phyloP scores from a whole-genome alignment of 192 early-diverging fungal species.

The Coemansia sp. region DNA sequence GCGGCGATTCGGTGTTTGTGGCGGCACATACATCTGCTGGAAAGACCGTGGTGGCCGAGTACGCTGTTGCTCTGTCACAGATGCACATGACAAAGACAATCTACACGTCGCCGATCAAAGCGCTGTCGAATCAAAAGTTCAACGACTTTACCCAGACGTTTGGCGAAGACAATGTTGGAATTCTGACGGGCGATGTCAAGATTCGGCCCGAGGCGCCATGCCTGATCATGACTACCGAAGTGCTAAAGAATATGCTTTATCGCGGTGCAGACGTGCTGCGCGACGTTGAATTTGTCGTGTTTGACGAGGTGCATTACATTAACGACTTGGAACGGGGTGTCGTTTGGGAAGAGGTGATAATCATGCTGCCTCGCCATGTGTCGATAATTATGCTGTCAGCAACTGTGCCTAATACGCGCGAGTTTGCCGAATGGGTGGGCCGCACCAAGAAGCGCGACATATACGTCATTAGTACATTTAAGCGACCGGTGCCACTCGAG shows the following conservation, averaged over 20 bases:
- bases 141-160: constrained; percentile 87
- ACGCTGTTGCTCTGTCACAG: constrained; percentile 89
- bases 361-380: constrained; percentile 95
- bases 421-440: constrained; percentile 99
- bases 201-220: constrained; percentile 95
- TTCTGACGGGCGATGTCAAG: constrained; percentile 96
- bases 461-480: constrained; percentile 91
- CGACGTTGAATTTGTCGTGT: constrained; percentile 99
- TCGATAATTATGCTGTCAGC: constrained; percentile 93
- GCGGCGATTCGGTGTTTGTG: constrained; percentile 93
- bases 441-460: constrained; percentile 97
- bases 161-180: constrained; percentile 88
- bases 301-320: constrained; percentile 99
- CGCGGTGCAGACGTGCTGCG: constrained; percentile 93
- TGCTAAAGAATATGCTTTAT: constrained; percentile 96
- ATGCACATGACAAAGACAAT: constrained; percentile 95
- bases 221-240: constrained; percentile 98
- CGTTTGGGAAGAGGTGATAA: constrained; percentile 99
- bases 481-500: constrained; percentile 93
- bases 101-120: constrained; percentile 99
- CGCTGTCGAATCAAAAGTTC: constrained; percentile 98
- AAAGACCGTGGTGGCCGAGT: constrained; percentile 98
- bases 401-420: constrained; percentile 95
- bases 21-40: constrained; percentile 98
- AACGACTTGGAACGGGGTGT: constrained; percentile 95